Base-by-base conservation (phyloP, 495 filamentous ascomycete species). In the Neurospora sp. region DNA sequence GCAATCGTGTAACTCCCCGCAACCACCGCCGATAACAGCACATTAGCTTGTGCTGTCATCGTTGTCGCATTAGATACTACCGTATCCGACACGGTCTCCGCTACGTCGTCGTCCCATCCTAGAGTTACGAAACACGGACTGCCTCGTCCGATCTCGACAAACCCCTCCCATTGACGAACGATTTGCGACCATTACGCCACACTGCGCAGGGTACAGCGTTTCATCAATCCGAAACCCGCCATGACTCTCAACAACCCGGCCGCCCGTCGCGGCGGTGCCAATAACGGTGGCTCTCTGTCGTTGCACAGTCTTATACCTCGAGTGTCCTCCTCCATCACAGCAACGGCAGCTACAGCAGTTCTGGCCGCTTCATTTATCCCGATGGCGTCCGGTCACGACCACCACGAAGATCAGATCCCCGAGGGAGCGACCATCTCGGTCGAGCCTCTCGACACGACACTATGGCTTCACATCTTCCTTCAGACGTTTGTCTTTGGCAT, bases 391-490 rank as follows among this genome's bases (percentile, higher is more conserved):
- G 91, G 88, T 72, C 93, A 97, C 80, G 93, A 93, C 71, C 93
- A 93, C 84, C 87, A 93, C 80, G 88, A 86, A 74, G 86, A 89
- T 59, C 88, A 89, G 35, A 91, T 99, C 73, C 88, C 89, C 62
- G 92, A 96, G 76, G 95, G 94, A 71, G 78, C 89, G 72, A 83
- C 86, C 38, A 83, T 96, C 75, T 96, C 93, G n/a, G 78, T 82
- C 18, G 94, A 99, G 41, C 95, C 96, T 0, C 89, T 99, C 91
- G 93, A 97, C 77, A 85, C 89, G 70, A 96, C 88, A 77, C 81
- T 99, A 90, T 99, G 95, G 96, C 84, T 90, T 39, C 96, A 99
- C 81, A 98, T 99, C 77, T 86, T 96, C 72, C 79, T 96, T n/a
- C 94, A 97, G 87, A 90, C 90, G 73, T 76, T 93, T 38, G 86